A percentile compares a stretch with the other conserved stretches of the same genome.
phyloP scores from a whole-genome alignment of 345 rosid genomes.

The Salix arbutifolia region DNA sequence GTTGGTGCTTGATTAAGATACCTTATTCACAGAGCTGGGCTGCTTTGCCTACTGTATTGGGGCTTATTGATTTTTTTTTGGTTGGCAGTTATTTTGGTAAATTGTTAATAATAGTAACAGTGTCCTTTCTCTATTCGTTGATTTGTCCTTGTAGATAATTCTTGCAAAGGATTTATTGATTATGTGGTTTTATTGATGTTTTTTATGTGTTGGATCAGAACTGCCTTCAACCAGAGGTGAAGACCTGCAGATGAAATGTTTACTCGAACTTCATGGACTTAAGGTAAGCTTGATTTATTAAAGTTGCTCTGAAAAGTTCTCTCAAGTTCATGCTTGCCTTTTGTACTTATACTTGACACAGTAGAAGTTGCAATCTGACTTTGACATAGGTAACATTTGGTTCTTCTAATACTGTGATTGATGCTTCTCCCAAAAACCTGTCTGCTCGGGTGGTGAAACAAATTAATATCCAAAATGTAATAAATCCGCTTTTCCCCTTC shows the following conservation, averaged over 20 bases:
- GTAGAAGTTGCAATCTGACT: neutral
- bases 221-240: slow-evolving; percentile 89
- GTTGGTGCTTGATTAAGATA: neutral
- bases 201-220: slow-evolving; percentile 46
- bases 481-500: neutral
- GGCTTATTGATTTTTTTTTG: neutral
- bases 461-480: neutral
- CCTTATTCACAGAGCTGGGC: neutral
- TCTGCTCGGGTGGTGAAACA: neutral
- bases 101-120: neutral
- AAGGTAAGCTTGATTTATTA: slow-evolving; percentile 48
- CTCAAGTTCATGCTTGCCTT: neutral
- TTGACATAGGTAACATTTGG: neutral
- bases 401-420: neutral
- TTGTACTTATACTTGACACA: neutral
- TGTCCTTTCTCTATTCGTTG: neutral
- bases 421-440: neutral
- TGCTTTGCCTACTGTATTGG: neutral
- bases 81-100: neutral
- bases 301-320: neutral
- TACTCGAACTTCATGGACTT: slow-evolving; percentile 87
- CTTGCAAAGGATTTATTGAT: slow-evolving; percentile 9
- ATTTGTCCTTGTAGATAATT: neutral
- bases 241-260: slow-evolving; percentile 85
- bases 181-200: slow-evolving; percentile 6